Evolutionary conservation across 306 rosid species (phyloP).

Genomic region (Dalbergia cultrata): DNA sequence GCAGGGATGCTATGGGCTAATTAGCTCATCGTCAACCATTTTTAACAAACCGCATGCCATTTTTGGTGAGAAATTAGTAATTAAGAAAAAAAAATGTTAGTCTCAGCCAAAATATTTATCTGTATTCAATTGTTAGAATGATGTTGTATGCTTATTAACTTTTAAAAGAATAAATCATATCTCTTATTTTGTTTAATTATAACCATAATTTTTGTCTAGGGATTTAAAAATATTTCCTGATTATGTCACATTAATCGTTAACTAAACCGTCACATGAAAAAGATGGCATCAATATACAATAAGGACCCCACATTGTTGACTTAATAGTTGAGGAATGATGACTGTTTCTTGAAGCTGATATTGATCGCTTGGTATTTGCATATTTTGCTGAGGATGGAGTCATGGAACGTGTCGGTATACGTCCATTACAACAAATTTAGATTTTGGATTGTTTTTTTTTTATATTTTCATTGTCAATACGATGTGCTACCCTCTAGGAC

Average conservation of each 20-base stretch:
- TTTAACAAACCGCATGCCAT: background rate
- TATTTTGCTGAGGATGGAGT: conserved; percentile 20
- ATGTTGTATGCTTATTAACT: no score
- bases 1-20: conserved; percentile 14
- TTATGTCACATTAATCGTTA: background rate
- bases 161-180: no score
- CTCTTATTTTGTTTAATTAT: no score
- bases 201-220: no score
- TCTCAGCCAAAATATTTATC: no score
- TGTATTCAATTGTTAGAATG: no score
- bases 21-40: background rate
- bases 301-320: background rate
- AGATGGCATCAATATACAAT: background rate
- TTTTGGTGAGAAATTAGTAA: conserved; percentile 1
- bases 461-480: conserved; percentile 34
- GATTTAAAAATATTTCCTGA: no score
- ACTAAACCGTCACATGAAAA: conserved; percentile 29
- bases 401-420: background rate
- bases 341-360: background rate
- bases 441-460: conserved; percentile 37
- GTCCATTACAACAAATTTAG: conserved; percentile 34
- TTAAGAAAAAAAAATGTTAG: no score
- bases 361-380: conserved; percentile 40
- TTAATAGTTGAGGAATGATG: conserved; percentile 9
- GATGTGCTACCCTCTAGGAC: conserved; percentile 24